Percentiles rank a stretch among this genome's conserved stretches.
These are phyloP conservation scores for Ilyonectria destructans DNA, from an alignment of 2,329 filamentous ascomycete species.

Conservation along the genomic window DNA sequence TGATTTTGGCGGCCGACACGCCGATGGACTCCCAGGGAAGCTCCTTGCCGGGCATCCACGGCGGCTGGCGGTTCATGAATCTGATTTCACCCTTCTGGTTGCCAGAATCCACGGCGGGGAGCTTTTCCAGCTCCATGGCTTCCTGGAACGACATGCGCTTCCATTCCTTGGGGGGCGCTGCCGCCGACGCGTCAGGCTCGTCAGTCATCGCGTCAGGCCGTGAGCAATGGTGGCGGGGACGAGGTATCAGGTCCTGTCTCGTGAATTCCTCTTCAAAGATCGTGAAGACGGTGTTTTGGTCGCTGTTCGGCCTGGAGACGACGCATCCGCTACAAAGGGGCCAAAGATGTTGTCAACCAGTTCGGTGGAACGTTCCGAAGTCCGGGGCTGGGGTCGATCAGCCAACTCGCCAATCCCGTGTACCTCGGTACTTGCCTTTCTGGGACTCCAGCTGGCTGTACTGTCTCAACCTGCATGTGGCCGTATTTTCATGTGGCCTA, in stretches of 20 bases:
- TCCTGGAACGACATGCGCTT: slow-evolving; percentile 51
- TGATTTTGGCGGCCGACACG: slow-evolving; percentile 30
- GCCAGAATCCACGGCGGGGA: slow-evolving; percentile 38
- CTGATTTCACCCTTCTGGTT: slow-evolving; percentile 33
- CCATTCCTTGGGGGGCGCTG: slow-evolving; percentile 32
- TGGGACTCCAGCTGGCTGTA: background rate
- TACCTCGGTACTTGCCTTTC: slow-evolving; percentile 29
- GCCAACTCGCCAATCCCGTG: background rate
- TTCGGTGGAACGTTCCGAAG: background rate
- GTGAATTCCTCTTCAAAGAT: background rate
- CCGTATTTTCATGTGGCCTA: background rate
- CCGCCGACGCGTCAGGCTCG: background rate
- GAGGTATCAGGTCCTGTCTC: background rate
- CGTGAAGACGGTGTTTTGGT: background rate
- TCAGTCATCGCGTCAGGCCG: slow-evolving; percentile 25
- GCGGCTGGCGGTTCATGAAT: slow-evolving; percentile 53
- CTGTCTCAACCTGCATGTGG: background rate
- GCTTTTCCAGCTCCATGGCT: slow-evolving; percentile 47
- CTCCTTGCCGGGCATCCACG: slow-evolving; percentile 53
- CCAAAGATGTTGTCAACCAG: background rate
- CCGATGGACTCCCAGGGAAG: slow-evolving; percentile 50
- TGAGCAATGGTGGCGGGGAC: background rate
- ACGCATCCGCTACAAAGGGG: background rate
- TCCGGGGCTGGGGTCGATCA: background rate
- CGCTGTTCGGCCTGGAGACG: background rate